Evolutionary conservation across 768 basidiomycete species (phyloP).

Genomic region (Boletus insuetus): DNA sequence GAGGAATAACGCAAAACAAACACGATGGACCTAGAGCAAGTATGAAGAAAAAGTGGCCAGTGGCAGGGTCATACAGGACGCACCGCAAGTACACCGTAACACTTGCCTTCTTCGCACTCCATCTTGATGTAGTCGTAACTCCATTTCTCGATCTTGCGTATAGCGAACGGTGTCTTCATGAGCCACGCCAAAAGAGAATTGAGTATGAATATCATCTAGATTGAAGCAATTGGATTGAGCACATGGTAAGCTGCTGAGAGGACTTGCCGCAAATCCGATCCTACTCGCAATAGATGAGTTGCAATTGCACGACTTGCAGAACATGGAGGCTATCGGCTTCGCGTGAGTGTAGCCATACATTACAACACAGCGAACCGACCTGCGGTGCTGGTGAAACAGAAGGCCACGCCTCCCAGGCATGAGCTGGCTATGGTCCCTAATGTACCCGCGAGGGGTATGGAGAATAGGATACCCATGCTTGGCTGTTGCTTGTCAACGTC

Average conservation of each 20-base stretch:
- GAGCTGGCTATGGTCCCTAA: slow-evolving; percentile 75
- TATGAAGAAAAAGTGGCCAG: slow-evolving; percentile 1
- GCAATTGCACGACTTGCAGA: slow-evolving; percentile 98
- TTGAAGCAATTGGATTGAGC: background rate
- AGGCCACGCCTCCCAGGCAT: slow-evolving; percentile 78
- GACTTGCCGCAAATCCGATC: slow-evolving; percentile 85
- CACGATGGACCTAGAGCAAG: slow-evolving; percentile 73
- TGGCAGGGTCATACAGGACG: slow-evolving; percentile 27
- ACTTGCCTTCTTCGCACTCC: slow-evolving; percentile 90
- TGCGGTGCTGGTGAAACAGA: slow-evolving; percentile 84
- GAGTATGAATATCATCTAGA: slow-evolving; percentile 87
- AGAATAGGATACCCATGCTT: slow-evolving; percentile 70
- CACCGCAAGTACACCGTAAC: slow-evolving; percentile 95
- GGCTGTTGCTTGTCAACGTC: background rate
- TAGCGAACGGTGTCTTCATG: slow-evolving; percentile 88
- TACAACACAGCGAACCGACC: slow-evolving; percentile 43
- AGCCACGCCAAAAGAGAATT: slow-evolving; percentile 97
- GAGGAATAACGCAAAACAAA: slow-evolving; percentile 91
- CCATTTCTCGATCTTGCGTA: slow-evolving; percentile 85
- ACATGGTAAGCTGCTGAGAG: background rate
- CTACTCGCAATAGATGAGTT: slow-evolving; percentile 98
- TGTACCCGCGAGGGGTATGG: slow-evolving; percentile 67
- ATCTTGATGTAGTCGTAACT: slow-evolving; percentile 98
- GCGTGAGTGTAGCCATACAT: slow-evolving; percentile 5
- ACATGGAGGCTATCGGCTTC: slow-evolving; percentile 71